phyloP scores from a whole-genome alignment of 139 green algal species.

The Axilococcus clingmanii region DNA sequence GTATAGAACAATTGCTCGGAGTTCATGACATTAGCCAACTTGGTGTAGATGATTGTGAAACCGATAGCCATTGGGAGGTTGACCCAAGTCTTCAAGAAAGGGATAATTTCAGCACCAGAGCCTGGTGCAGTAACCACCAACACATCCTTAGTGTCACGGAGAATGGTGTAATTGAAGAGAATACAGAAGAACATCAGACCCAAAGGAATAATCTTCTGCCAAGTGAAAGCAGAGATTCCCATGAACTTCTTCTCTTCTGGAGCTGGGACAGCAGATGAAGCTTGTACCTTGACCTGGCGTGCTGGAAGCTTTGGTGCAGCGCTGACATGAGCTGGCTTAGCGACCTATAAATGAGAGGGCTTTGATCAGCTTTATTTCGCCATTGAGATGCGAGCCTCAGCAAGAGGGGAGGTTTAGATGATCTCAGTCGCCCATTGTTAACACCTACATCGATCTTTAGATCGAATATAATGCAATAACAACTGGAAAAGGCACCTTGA shows the following conservation, averaged over 20 bases:
- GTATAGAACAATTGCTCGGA: constrained; percentile 92
- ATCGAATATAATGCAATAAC: too few species aligned
- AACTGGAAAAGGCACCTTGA: too few species aligned
- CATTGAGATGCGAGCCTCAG: too few species aligned
- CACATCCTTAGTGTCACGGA: constrained; percentile 98
- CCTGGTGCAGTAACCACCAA: constrained; percentile 96
- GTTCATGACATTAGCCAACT: constrained; percentile 86
- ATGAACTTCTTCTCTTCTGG: constrained; percentile 30
- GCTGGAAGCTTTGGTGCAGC: constrained; percentile 6
- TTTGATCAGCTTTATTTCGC: too few species aligned
- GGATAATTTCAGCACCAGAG: constrained; percentile 93
- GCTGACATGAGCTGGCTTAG: constrained; percentile 2
- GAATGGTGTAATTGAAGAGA: constrained; percentile 99
- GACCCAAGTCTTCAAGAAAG: constrained; percentile 97
- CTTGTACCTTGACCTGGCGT: constrained; percentile 9
- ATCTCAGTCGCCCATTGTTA: too few species aligned
- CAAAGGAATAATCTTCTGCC: constrained; percentile 86
- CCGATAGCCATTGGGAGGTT: constrained; percentile 92
- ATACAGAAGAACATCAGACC: constrained; percentile 99
- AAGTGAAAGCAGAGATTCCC: constrained; percentile 39
- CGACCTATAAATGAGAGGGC: too few species aligned
- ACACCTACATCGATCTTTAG: too few species aligned
- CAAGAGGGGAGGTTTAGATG: too few species aligned
- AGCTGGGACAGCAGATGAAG: neutral
- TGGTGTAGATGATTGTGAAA: constrained; percentile 90